Percentiles rank a stretch among this genome's conserved stretches.
Evolutionary conservation across 2,329 filamentous ascomycete genomes (phyloP).

Genomic region (Penicillium sp.): DNA sequence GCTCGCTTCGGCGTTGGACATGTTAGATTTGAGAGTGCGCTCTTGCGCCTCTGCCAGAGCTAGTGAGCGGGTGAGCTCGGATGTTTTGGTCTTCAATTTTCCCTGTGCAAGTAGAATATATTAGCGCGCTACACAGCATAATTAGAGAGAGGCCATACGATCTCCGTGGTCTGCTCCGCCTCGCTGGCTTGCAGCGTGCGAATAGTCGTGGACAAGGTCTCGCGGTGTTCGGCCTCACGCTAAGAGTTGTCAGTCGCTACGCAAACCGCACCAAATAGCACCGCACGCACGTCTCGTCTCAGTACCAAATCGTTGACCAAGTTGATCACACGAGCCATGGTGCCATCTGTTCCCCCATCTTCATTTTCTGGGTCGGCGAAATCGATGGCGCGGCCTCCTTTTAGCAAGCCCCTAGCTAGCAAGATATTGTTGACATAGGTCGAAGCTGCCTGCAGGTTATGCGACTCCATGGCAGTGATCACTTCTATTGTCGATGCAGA

Average conservation of each 20-base stretch:
- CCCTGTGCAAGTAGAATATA: conserved; percentile 37
- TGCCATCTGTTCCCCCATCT: conserved; percentile 60
- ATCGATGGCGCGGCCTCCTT: conserved; percentile 63
- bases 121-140: background rate
- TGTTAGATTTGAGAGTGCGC: conserved; percentile 64
- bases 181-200: conserved; percentile 73
- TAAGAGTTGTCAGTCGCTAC: conserved; percentile 39
- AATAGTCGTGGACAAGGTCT: conserved; percentile 75
- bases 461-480: conserved; percentile 42
- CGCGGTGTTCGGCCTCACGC: conserved; percentile 87
- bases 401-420: conserved; percentile 61
- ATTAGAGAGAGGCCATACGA: conserved; percentile 47
- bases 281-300: conserved; percentile 72
- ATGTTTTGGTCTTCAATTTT: conserved; percentile 54
- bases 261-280: background rate
- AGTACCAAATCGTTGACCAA: conserved; percentile 91
- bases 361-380: conserved; percentile 71
- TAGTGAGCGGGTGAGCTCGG: conserved; percentile 57
- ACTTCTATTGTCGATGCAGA: conserved; percentile 16
- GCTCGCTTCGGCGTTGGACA: conserved; percentile 71
- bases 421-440: conserved; percentile 65
- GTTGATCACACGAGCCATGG: conserved; percentile 85
- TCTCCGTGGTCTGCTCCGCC: conserved; percentile 68
- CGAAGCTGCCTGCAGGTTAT: conserved; percentile 60
- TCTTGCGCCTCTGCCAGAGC: conserved; percentile 68